phyloP scores from a whole-genome alignment of 352 stramenopile species.

The Aphanomyces stellatus region DNA sequence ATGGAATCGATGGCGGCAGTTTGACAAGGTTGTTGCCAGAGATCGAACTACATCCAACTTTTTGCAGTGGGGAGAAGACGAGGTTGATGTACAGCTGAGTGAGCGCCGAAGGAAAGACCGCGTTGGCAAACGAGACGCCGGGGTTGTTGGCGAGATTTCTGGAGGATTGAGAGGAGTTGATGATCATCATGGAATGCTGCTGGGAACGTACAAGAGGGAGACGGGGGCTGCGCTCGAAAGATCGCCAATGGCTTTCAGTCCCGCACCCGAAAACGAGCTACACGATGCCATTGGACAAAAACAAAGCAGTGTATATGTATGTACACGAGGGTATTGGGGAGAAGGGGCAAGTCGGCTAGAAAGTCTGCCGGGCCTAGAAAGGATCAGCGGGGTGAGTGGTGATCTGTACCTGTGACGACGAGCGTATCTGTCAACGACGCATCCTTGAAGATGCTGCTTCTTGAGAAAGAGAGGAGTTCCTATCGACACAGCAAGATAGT shows the following conservation, averaged over 20 bases:
- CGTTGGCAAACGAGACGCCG: background rate
- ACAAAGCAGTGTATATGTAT: background rate
- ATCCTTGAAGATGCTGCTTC: constrained; percentile 1
- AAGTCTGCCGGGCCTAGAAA: background rate
- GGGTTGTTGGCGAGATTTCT: background rate
- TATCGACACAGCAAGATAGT: background rate
- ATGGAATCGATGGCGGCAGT: constrained; percentile 5
- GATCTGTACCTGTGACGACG: background rate
- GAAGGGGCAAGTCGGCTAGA: constrained; percentile 1
- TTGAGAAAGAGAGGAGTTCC: background rate
- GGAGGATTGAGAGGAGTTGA: background rate
- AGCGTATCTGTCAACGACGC: background rate
- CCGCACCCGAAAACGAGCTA: background rate
- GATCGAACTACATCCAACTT: constrained; percentile 1
- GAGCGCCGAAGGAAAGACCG: background rate
- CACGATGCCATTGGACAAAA: background rate
- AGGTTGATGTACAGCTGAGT: background rate
- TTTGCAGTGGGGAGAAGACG: background rate
- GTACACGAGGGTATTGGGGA: constrained; percentile 9
- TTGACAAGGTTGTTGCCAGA: background rate
- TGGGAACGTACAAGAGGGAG: background rate
- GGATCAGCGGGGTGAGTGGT: background rate
- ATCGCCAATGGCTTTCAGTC: background rate
- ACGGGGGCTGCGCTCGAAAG: background rate
- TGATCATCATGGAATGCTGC: background rate